Evolutionary conservation across 306 rosid species (phyloP).

Genomic region (Castanospermum australe): DNA sequence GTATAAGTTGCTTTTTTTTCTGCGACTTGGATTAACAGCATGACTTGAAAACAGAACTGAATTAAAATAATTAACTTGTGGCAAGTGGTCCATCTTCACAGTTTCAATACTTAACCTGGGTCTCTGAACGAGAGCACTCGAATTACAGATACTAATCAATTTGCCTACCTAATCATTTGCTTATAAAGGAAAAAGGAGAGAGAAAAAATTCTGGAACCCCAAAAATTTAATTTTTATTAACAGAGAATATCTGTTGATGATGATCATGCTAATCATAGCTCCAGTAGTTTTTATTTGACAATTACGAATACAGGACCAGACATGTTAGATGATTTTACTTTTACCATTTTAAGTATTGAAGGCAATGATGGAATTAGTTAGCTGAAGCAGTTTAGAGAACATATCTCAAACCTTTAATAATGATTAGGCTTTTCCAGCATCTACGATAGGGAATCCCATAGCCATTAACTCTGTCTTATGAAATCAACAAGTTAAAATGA

Average conservation of each 20-base stretch:
- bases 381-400: constrained; percentile 9
- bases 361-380: not conserved
- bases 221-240: not conserved
- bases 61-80: not conserved
- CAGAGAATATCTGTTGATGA: not conserved
- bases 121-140: not conserved
- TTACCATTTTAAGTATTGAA: not conserved
- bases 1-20: not conserved
- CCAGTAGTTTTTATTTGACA: not conserved
- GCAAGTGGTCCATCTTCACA: constrained; percentile 11
- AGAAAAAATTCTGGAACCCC: not conserved
- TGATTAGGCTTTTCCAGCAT: constrained; percentile 3
- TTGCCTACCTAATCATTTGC: not conserved
- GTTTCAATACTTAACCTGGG: not conserved
- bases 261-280: not conserved
- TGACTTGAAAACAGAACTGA: constrained; percentile 5
- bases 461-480: not conserved
- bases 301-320: too few species aligned
- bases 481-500: constrained; percentile 8
- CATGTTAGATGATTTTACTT: too few species aligned
- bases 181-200: not conserved
- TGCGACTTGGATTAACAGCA: not conserved
- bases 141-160: not conserved
- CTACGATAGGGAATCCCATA: not conserved
- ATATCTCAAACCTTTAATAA: not conserved